Base-by-base conservation (phyloP, 306 rosid species). In the Malus fusca region DNA sequence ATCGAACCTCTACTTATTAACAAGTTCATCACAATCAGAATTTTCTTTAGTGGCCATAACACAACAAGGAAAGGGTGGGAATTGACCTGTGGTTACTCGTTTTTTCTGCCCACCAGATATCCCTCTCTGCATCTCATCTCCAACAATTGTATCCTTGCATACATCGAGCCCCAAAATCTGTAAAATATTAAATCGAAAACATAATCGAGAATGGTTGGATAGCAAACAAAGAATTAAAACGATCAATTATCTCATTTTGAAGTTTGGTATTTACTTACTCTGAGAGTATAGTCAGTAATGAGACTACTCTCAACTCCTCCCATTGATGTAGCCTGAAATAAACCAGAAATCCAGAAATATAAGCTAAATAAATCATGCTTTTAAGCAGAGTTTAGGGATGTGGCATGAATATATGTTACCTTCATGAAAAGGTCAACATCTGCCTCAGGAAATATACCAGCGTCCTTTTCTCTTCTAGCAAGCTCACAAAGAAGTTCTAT, bases 51-150 rank as follows among this genome's bases (percentile, higher is more conserved):
- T 11, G 23, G 63, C 6, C 18, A 52, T n/a, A 9, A n/a, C 18
- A 21, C 23, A 42, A 44, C 62, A 22, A 71, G 71, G 64, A 52
- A 40, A 76, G 14, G 66, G 4, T 15, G 12, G 3, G 22, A 31
- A 10, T 44, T 62, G 63, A 93, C 98, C 98, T 88, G 98, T 94
- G 0, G 98, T 94, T 2, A 94, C 97, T 72, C 98, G 89, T 31
- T 94, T 94, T 83, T 78, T 94, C 60, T 94, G 98, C 4, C 98
- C 98, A 73, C 98, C 98, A 6, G 98, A 95, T 18, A 95, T 93
- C 48, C 98, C 98, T 75, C 97, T 76, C 28, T 74, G 83, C 96
- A 95, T 95, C 1, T 90, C 91, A 82, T 95, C 93, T 30, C 98
- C 98, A 4, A 95, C 93, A 15, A 95, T 81, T 26, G 96, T 95